A percentile compares a stretch with the other conserved stretches of the same genome.
Evolutionary conservation across 192 early-diverging fungal genomes (phyloP).

Genomic region (Entomortierella parvispora): DNA sequence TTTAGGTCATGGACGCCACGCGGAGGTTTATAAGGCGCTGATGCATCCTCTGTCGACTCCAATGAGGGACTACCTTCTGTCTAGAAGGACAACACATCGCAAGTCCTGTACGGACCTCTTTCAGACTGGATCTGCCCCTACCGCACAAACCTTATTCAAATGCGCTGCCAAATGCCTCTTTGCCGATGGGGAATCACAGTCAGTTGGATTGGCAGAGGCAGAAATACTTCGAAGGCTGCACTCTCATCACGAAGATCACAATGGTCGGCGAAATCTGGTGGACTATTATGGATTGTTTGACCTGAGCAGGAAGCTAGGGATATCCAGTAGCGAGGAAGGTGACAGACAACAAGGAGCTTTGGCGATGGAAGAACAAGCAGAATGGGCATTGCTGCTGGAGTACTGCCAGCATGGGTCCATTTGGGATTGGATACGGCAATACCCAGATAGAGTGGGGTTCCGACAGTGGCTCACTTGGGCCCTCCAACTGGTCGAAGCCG

Average conservation of each 20-base stretch:
- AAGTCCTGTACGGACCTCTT: conserved; percentile 33
- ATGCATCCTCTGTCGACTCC: conserved; percentile 24
- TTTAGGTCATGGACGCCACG: conserved; percentile 41
- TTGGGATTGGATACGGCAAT: conserved; percentile 65
- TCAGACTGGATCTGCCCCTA: neutral
- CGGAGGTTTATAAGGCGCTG: conserved; percentile 42
- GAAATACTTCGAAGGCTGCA: conserved; percentile 26
- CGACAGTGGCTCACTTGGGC: conserved; percentile 63
- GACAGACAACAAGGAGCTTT: neutral
- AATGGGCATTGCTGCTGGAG: conserved; percentile 65
- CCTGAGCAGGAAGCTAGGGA: neutral
- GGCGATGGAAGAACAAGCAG: conserved; percentile 1
- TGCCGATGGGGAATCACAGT: conserved; percentile 31
- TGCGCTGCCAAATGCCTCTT: conserved; percentile 48
- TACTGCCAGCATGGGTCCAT: conserved; percentile 63
- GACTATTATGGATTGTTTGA: conserved; percentile 40
- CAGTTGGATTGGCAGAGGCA: conserved; percentile 32
- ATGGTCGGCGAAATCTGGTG: conserved; percentile 26
- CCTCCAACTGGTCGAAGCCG: conserved; percentile 61
- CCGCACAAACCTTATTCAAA: neutral
- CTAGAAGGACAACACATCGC: conserved; percentile 2
- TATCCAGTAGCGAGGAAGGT: neutral
- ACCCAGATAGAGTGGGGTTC: conserved; percentile 48
- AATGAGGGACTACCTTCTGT: conserved; percentile 26
- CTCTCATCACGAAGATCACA: conserved; percentile 7